Evolutionary conservation across 2,329 filamentous ascomycete genomes (phyloP).

Genomic region (Fusarium decemcellulare): DNA sequence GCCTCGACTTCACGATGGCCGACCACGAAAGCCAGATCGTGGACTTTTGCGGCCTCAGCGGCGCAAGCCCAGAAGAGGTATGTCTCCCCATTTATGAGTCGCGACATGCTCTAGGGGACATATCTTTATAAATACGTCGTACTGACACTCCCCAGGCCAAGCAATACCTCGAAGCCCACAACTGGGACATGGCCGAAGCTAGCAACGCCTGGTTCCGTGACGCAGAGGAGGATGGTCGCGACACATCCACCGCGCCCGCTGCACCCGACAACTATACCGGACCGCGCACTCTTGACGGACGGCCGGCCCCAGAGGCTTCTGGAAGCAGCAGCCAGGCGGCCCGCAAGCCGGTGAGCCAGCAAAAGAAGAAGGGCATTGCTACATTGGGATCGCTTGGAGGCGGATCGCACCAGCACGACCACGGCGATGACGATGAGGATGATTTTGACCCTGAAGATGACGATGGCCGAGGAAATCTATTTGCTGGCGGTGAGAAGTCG

Average conservation of each 20-base stretch:
- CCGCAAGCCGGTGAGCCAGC: constrained; percentile 56
- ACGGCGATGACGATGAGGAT: constrained; percentile 74
- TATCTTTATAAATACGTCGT: neutral
- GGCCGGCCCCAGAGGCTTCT: constrained; percentile 66
- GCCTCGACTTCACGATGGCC: constrained; percentile 48
- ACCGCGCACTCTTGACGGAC: constrained; percentile 74
- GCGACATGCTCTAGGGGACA: too few species aligned
- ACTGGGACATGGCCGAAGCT: constrained; percentile 77
- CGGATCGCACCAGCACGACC: constrained; percentile 63
- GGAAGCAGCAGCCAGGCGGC: constrained; percentile 43
- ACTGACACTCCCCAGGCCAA: constrained; percentile 66
- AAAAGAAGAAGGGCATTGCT: constrained; percentile 73
- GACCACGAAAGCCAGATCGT: constrained; percentile 47
- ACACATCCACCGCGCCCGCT: constrained; percentile 52
- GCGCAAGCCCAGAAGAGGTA: constrained; percentile 48
- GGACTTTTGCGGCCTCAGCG: constrained; percentile 48
- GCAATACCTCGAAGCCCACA: constrained; percentile 74
- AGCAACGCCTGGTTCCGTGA: constrained; percentile 73
- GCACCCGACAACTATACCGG: constrained; percentile 66
- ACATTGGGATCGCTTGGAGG: constrained; percentile 71
- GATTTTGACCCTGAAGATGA: constrained; percentile 70
- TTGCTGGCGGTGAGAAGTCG: constrained; percentile 89
- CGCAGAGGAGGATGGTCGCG: constrained; percentile 63
- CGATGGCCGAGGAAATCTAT: constrained; percentile 76
- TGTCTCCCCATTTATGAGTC: neutral